phyloP scores from a whole-genome alignment of 495 filamentous ascomycete genomes.

The Pyrenula aspistea region DNA sequence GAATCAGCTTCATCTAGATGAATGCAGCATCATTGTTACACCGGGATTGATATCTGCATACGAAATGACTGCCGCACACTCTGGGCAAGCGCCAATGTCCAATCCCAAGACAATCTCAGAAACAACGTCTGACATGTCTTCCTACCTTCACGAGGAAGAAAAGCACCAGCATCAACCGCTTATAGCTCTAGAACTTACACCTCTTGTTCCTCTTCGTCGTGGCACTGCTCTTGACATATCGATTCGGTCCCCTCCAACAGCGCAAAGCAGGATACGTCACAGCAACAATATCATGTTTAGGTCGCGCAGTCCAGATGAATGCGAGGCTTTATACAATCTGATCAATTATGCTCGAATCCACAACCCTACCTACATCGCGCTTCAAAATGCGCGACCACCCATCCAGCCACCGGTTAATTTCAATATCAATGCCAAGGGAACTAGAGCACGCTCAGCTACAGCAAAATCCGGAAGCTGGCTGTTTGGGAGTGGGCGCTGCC shows the following conservation, averaged over 20 bases:
- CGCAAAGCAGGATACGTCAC: slow-evolving; percentile 56
- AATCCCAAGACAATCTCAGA: slow-evolving; percentile 9
- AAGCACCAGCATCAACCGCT: slow-evolving; percentile 43
- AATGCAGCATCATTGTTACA: slow-evolving; percentile 68
- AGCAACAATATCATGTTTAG: slow-evolving; percentile 79
- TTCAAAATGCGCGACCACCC: slow-evolving; percentile 55
- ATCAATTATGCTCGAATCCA: slow-evolving; percentile 76
- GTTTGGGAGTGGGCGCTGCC: slow-evolving; percentile 36
- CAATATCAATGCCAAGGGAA: neutral
- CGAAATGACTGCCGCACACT: slow-evolving; percentile 36
- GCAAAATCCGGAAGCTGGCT: slow-evolving; percentile 13
- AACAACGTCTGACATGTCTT: slow-evolving; percentile 14
- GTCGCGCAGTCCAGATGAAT: slow-evolving; percentile 64
- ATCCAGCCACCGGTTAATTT: neutral
- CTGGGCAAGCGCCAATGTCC: slow-evolving; percentile 1
- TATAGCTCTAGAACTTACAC: slow-evolving; percentile 73
- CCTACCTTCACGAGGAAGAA: slow-evolving; percentile 24
- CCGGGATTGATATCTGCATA: slow-evolving; percentile 82
- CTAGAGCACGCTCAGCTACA: neutral
- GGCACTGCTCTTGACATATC: slow-evolving; percentile 90
- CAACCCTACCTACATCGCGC: slow-evolving; percentile 77
- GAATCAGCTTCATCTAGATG: slow-evolving; percentile 63
- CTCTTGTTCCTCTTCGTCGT: slow-evolving; percentile 73
- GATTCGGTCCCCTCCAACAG: slow-evolving; percentile 68
- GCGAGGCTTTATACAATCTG: slow-evolving; percentile 64